phyloP scores from a whole-genome alignment of 768 basidiomycete species.

The Mycena maculata region DNA sequence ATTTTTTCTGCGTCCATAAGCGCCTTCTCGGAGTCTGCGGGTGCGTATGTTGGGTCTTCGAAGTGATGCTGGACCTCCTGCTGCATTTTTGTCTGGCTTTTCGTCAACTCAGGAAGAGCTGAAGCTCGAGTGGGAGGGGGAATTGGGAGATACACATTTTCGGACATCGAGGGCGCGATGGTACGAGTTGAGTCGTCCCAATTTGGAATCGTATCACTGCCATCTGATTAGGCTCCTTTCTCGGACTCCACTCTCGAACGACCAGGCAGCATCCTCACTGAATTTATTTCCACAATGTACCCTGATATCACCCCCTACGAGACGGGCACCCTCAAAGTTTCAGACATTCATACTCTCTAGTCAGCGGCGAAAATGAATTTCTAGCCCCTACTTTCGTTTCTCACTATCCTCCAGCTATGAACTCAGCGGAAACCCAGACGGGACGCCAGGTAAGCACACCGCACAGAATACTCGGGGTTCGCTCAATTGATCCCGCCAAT shows the following conservation, averaged over 20 bases:
- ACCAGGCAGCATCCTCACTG: too few species aligned
- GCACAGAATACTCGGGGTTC: not conserved
- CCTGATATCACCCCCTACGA: slow-evolving; percentile 74
- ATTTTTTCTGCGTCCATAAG: slow-evolving; percentile 78
- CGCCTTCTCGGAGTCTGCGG: slow-evolving; percentile 57
- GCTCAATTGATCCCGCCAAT: not conserved
- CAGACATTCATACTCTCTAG: slow-evolving; percentile 82
- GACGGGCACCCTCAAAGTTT: slow-evolving; percentile 75
- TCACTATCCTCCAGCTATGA: slow-evolving; percentile 69
- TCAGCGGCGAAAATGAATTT: slow-evolving; percentile 42
- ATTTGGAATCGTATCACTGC: not conserved
- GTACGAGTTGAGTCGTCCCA: slow-evolving; percentile 13
- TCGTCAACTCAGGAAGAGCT: slow-evolving; percentile 52
- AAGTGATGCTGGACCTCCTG: slow-evolving; percentile 72
- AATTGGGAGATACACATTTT: slow-evolving; percentile 50
- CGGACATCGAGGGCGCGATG: slow-evolving; percentile 37
- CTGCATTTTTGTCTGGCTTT: slow-evolving; percentile 61
- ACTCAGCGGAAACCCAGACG: slow-evolving; percentile 80
- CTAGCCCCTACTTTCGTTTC: not conserved
- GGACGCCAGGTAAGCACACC: slow-evolving; percentile 69
- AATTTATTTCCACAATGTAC: too few species aligned
- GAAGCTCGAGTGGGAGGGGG: slow-evolving; percentile 48
- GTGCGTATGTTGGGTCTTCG: slow-evolving; percentile 57
- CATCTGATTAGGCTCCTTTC: not conserved
- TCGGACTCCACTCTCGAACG: not conserved